These are phyloP conservation scores for Hordeum pubiflorum DNA, from an alignment of 202 grass and related monocot species.

Conservation along the genomic window DNA sequence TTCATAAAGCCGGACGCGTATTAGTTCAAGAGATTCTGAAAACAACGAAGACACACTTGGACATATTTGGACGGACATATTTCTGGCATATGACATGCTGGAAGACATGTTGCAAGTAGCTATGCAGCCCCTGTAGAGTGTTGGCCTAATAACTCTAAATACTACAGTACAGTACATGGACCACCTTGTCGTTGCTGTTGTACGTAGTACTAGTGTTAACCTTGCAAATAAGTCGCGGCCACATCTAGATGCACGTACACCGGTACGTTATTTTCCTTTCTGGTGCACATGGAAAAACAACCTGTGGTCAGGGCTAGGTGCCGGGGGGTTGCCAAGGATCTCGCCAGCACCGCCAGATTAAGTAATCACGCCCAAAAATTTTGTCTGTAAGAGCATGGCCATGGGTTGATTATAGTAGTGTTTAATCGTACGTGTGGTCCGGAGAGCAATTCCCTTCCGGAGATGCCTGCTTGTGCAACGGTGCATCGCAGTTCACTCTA, in stretches of 20 bases:
- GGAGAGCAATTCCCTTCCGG: neutral
- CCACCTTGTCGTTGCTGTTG: neutral
- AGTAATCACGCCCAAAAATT: neutral
- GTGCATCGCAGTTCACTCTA: neutral
- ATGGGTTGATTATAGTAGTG: neutral
- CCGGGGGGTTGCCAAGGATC: slow-evolving; percentile 25
- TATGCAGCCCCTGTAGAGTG: neutral
- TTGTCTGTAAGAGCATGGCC: neutral
- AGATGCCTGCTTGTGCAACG: neutral
- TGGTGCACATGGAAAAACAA: slow-evolving; percentile 27
- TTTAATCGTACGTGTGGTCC: slow-evolving; percentile 38
- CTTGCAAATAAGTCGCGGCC: neutral
- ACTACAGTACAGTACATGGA: neutral
- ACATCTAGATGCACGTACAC: slow-evolving; percentile 20
- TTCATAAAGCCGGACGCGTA: neutral
- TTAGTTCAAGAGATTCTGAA: neutral
- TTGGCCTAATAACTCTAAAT: slow-evolving; percentile 17
- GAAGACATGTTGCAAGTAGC: slow-evolving; percentile 18
- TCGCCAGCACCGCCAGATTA: slow-evolving; percentile 10
- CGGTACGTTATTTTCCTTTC: neutral
- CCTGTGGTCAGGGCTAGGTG: slow-evolving; percentile 20
- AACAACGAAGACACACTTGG: neutral
- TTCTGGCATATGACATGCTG: slow-evolving; percentile 22
- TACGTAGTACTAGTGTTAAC: neutral
- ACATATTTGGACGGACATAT: neutral